Conservation (phyloP, 1,284 basidiomycete genomes). For the Austroboletus rostrupii region DNA sequence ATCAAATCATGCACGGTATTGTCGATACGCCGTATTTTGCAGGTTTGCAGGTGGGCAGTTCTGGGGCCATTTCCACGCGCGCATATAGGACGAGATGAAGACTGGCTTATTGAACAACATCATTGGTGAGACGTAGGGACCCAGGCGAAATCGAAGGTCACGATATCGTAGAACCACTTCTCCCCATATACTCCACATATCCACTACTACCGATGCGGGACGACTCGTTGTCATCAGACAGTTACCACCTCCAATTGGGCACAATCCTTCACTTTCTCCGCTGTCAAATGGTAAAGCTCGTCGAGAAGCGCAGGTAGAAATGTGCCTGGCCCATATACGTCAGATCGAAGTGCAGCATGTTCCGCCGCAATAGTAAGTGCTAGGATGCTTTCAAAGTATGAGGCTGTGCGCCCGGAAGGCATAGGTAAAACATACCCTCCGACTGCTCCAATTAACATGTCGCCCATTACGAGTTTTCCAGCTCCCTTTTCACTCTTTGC, state of each 20-base stretch:
- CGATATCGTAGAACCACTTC: too few species aligned
- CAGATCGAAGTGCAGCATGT: slow-evolving; percentile 61
- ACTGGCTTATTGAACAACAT: too few species aligned
- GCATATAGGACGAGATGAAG: too few species aligned
- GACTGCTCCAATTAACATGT: slow-evolving; percentile 72
- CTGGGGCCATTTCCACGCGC: too few species aligned
- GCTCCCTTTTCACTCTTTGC: slow-evolving; percentile 21
- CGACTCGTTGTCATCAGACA: not conserved
- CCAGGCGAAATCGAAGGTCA: too few species aligned
- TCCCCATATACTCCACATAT: too few species aligned
- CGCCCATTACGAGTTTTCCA: slow-evolving; percentile 57
- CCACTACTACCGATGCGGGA: too few species aligned
- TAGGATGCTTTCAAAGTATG: slow-evolving; percentile 53
- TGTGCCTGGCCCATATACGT: slow-evolving; percentile 82
- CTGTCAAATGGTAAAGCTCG: slow-evolving; percentile 63
- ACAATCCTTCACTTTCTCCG: slow-evolving; percentile 45
- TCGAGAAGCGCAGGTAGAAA: slow-evolving; percentile 88
- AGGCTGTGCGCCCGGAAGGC: slow-evolving; percentile 1
- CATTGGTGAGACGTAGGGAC: too few species aligned
- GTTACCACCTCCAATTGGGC: slow-evolving; percentile 48
- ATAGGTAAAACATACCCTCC: slow-evolving; percentile 56
- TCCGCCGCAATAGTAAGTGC: slow-evolving; percentile 85
- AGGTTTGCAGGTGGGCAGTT: too few species aligned
- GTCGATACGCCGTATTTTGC: too few species aligned
- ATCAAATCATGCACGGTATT: too few species aligned